These are phyloP conservation scores for Russula lepida DNA, from an alignment of 768 basidiomycete species.

Conservation along the genomic window DNA sequence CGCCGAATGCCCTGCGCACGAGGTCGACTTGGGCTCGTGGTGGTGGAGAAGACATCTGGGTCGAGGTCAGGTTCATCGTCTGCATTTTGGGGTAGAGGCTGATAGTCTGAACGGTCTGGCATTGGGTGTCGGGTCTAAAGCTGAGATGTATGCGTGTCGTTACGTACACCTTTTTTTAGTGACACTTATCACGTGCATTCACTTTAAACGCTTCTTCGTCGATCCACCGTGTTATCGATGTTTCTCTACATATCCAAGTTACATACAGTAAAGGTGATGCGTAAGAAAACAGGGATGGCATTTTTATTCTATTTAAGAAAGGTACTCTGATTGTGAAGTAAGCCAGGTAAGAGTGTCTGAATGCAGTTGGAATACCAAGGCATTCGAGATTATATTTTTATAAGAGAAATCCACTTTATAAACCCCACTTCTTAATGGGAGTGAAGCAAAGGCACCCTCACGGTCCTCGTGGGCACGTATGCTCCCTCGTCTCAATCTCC, in stretches of 20 bases:
- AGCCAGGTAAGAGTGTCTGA: too few relatives aligned
- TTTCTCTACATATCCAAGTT: too few relatives aligned
- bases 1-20: slow-evolving; percentile 25
- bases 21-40: slow-evolving; percentile 17
- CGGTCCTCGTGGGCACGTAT: neutral
- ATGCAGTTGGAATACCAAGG: too few relatives aligned
- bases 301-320: too few relatives aligned
- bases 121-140: slow-evolving; percentile 26
- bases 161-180: neutral
- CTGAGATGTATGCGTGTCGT: neutral
- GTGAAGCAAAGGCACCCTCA: neutral
- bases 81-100: slow-evolving; percentile 36
- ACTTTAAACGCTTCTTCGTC: too few relatives aligned
- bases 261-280: too few relatives aligned
- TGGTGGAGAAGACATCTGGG: slow-evolving; percentile 24
- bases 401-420: neutral
- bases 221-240: too few relatives aligned
- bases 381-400: too few relatives aligned
- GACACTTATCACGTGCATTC: neutral
- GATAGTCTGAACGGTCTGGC: slow-evolving; percentile 40
- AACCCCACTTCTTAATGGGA: neutral
- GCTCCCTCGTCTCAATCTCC: slow-evolving; percentile 18
- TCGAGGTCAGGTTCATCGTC: slow-evolving; percentile 33
- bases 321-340: too few relatives aligned
- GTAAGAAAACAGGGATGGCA: too few relatives aligned